Conservation (phyloP, 2,329 filamentous ascomycete species). For the Lachnum nothofagi region DNA sequence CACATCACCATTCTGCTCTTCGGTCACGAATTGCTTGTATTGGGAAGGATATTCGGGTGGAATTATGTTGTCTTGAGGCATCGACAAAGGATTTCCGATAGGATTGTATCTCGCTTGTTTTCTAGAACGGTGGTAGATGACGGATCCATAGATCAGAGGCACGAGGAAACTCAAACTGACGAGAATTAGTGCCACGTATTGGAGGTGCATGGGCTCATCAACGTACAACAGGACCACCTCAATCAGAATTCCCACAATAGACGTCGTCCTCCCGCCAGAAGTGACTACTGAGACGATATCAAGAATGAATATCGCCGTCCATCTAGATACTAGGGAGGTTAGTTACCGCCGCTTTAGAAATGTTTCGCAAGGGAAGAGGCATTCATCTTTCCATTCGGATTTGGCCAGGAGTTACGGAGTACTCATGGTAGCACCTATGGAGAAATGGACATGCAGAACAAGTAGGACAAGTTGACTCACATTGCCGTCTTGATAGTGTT, state of each 20-base stretch:
- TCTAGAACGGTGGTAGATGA: slow-evolving; percentile 20
- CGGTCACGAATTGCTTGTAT: not conserved
- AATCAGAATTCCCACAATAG: slow-evolving; percentile 11
- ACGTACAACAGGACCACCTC: slow-evolving; percentile 21
- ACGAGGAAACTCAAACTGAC: slow-evolving; percentile 23
- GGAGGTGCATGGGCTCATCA: not conserved
- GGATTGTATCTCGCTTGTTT: slow-evolving; percentile 9
- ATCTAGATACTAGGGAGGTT: slow-evolving; percentile 1
- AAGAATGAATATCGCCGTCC: slow-evolving; percentile 18
- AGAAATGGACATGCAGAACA: too few relatives aligned
- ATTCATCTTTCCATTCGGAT: too few relatives aligned
- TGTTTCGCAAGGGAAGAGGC: too few relatives aligned
- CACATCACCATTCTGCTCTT: slow-evolving; percentile 4
- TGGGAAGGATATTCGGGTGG: not conserved
- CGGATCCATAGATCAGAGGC: slow-evolving; percentile 25
- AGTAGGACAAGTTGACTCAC: too few relatives aligned
- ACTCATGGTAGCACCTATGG: too few relatives aligned
- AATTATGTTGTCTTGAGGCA: not conserved
- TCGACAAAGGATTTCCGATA: slow-evolving; percentile 5
- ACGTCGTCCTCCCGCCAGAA: slow-evolving; percentile 1
- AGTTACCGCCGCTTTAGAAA: not conserved
- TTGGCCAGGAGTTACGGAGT: too few relatives aligned
- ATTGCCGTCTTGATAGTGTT: slow-evolving; percentile 21
- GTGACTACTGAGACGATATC: slow-evolving; percentile 16
- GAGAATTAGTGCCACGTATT: not conserved